Conservation (phyloP, 2,329 filamentous ascomycete species). For the Gaeumannomyces sp. region DNA sequence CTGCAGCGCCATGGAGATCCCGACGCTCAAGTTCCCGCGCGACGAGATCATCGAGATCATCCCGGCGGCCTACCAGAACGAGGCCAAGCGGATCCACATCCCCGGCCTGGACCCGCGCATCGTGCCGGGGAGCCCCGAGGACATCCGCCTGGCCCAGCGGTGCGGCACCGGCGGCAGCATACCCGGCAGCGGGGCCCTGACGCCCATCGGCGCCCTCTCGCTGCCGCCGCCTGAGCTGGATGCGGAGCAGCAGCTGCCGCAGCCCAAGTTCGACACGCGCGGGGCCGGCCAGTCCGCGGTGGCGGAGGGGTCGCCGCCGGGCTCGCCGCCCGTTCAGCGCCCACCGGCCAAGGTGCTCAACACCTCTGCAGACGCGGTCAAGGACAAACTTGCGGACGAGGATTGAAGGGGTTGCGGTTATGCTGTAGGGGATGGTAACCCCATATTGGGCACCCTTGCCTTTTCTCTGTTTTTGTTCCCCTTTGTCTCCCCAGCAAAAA, state of each 20-base stretch:
- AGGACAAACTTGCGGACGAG: constrained; percentile 47
- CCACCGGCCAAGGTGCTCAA: constrained; percentile 45
- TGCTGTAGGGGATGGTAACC: neutral
- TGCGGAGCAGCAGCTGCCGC: constrained; percentile 8
- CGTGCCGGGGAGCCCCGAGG: constrained; percentile 72
- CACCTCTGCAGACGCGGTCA: constrained; percentile 42
- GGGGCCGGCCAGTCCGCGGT: constrained; percentile 10
- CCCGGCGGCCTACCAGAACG: constrained; percentile 94
- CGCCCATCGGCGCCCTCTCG: constrained; percentile 43
- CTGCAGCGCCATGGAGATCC: constrained; percentile 91
- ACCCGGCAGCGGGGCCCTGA: constrained; percentile 33
- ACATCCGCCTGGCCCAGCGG: constrained; percentile 54
- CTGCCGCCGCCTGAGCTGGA: constrained; percentile 38
- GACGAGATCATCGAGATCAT: constrained; percentile 99
- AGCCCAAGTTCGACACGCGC: neutral
- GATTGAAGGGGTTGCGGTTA: constrained; percentile 25
- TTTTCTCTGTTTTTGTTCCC: neutral
- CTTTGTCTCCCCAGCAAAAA: neutral
- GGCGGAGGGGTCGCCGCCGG: constrained; percentile 5
- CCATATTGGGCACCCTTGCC: neutral
- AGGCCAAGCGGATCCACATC: constrained; percentile 85
- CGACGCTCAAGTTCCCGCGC: constrained; percentile 84
- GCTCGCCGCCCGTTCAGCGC: constrained; percentile 17
- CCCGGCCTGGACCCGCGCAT: constrained; percentile 59
- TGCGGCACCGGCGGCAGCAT: constrained; percentile 47